These are phyloP conservation scores for Fraxinus latifolia DNA, from an alignment of 305 asterid genomes.

Conservation along the genomic window DNA sequence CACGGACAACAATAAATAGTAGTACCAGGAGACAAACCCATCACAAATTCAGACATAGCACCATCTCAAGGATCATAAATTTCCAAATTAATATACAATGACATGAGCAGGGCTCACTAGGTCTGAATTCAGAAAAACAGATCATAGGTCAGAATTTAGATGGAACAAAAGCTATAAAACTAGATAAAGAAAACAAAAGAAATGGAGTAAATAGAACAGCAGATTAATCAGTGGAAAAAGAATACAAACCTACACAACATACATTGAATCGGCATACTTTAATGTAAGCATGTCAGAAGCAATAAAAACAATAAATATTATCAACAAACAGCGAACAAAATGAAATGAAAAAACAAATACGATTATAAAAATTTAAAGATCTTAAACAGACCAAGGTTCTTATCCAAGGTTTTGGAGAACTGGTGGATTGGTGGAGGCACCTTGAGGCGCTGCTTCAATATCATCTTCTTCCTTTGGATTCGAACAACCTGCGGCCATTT, in stretches of 20 bases:
- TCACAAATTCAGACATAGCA: neutral
- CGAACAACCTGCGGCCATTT: conserved; percentile 81
- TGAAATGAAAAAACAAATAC: neutral
- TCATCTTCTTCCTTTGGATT: conserved; percentile 76
- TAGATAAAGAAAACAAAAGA: neutral
- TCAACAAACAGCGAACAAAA: neutral
- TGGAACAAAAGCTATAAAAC: neutral
- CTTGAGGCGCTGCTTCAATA: conserved; percentile 81
- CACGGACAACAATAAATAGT: neutral
- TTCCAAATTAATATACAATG: neutral
- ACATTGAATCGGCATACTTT: neutral
- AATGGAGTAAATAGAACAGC: neutral
- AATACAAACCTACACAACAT: neutral
- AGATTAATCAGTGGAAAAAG: neutral
- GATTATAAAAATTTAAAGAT: neutral
- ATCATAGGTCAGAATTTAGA: neutral
- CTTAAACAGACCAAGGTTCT: conserved; percentile 60
- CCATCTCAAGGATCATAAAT: neutral
- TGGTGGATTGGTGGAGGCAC: conserved; percentile 90
- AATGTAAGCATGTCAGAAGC: neutral
- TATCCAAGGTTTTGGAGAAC: conserved; percentile 82
- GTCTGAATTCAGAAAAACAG: neutral
- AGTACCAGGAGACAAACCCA: neutral
- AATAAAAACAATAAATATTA: neutral
- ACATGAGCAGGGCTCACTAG: neutral